Evolutionary conservation across 1,284 basidiomycete species (phyloP).

Genomic region (Sporisorium iseilematis-ciliati): DNA sequence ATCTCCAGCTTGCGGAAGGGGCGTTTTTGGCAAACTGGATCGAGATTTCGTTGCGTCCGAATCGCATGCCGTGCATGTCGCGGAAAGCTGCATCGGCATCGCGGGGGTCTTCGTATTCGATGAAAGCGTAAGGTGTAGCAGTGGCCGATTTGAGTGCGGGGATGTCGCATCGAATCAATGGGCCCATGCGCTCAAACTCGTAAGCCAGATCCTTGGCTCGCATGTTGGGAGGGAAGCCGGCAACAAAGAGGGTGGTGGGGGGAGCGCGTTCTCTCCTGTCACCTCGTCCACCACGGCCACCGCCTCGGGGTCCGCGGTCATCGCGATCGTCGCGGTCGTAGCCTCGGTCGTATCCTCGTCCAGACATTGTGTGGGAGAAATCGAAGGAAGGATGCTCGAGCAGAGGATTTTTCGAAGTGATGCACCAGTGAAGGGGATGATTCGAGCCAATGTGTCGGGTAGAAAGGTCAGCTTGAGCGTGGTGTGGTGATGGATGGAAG

Average conservation of each 20-base stretch:
- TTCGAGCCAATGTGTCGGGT: too few relatives aligned
- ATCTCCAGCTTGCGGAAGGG: slow-evolving; percentile 58
- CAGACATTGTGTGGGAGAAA: slow-evolving; percentile 21
- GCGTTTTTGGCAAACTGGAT: slow-evolving; percentile 65
- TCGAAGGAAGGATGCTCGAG: not conserved
- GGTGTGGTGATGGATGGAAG: not conserved
- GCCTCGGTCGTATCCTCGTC: slow-evolving; percentile 43
- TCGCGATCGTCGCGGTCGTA: slow-evolving; percentile 46
- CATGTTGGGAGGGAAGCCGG: slow-evolving; percentile 62
- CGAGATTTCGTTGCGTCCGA: slow-evolving; percentile 55
- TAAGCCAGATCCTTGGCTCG: slow-evolving; percentile 62
- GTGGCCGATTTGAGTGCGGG: slow-evolving; percentile 56
- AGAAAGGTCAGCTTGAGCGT: not conserved
- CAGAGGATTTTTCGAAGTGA: not conserved
- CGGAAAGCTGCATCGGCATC: slow-evolving; percentile 62
- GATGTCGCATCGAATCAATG: slow-evolving; percentile 64
- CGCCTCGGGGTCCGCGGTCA: slow-evolving; percentile 36
- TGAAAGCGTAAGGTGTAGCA: slow-evolving; percentile 60
- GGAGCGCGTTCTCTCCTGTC: slow-evolving; percentile 41
- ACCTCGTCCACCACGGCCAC: slow-evolving; percentile 24
- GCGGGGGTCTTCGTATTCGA: slow-evolving; percentile 63
- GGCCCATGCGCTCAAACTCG: slow-evolving; percentile 64
- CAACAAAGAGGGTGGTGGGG: slow-evolving; percentile 54
- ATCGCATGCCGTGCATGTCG: slow-evolving; percentile 64
- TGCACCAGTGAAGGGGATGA: not conserved